phyloP scores from a whole-genome alignment of 2,329 filamentous ascomycete species.

The Dactylellina parvicollis region DNA sequence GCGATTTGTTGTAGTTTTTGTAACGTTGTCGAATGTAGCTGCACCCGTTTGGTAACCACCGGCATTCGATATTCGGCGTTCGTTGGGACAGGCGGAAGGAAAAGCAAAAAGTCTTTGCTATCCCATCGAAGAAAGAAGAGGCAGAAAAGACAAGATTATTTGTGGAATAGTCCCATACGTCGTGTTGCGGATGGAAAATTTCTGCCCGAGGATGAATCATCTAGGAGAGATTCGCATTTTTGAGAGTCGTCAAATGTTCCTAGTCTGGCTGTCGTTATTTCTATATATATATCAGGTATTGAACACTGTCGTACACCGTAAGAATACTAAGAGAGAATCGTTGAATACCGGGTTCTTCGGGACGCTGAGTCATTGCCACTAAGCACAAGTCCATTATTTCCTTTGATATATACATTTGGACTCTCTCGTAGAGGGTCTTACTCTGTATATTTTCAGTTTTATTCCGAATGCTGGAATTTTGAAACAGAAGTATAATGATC shows the following conservation, averaged over 20 bases:
- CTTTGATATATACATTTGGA: background rate
- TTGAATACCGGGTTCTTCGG: background rate
- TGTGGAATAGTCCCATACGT: slow-evolving; percentile 14
- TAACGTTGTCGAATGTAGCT: slow-evolving; percentile 15
- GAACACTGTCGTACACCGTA: background rate
- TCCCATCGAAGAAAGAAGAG: slow-evolving; percentile 14
- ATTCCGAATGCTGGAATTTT: background rate
- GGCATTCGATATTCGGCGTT: slow-evolving; percentile 8
- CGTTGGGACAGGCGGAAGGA: slow-evolving; percentile 5
- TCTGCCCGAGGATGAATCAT: slow-evolving; percentile 6
- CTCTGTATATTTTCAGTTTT: background rate
- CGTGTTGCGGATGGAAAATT: slow-evolving; percentile 8
- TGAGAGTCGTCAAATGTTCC: background rate
- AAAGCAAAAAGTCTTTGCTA: slow-evolving; percentile 25
- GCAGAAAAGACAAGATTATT: slow-evolving; percentile 20
- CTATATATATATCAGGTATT: slow-evolving; percentile 20
- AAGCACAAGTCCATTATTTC: slow-evolving; percentile 2
- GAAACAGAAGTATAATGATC: background rate
- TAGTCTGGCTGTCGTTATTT: background rate
- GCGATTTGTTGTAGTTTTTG: slow-evolving; percentile 16
- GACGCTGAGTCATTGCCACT: too few species aligned
- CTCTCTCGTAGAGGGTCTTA: background rate
- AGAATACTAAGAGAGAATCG: slow-evolving; percentile 2
- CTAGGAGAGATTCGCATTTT: slow-evolving; percentile 11
- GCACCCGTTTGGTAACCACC: slow-evolving; percentile 18